A percentile compares a stretch with the other conserved stretches of the same genome.
These are phyloP conservation scores for Plenodomus lindquistii DNA, from an alignment of 2,329 filamentous ascomycete species.

Conservation along the genomic window DNA sequence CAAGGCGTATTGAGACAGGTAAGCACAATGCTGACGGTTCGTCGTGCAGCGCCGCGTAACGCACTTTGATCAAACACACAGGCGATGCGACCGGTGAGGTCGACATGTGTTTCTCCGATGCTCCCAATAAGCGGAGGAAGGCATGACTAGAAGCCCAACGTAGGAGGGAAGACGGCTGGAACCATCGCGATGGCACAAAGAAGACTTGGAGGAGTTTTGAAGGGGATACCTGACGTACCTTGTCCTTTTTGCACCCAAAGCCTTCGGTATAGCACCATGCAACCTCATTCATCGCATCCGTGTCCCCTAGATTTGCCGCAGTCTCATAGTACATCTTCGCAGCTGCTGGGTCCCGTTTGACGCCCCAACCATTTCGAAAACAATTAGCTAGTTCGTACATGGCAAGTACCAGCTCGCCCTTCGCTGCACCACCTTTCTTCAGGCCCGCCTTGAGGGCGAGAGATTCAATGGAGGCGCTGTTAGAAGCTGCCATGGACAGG, in stretches of 20 bases:
- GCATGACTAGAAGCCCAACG: neutral
- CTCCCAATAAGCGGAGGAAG: conserved; percentile 1
- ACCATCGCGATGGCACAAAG: neutral
- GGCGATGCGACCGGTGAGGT: conserved; percentile 30
- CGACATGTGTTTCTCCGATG: conserved; percentile 2
- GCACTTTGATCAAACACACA: conserved; percentile 5
- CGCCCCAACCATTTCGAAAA: conserved; percentile 94
- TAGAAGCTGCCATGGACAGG: conserved; percentile 85
- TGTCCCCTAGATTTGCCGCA: conserved; percentile 92
- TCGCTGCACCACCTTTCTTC: conserved; percentile 91
- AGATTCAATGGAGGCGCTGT: conserved; percentile 84
- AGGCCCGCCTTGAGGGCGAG: conserved; percentile 83
- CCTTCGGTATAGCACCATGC: conserved; percentile 96
- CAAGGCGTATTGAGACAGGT: conserved; percentile 8
- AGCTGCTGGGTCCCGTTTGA: conserved; percentile 81
- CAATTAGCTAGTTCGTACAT: conserved; percentile 94
- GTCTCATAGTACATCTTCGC: conserved; percentile 95
- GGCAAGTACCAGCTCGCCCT: conserved; percentile 92
- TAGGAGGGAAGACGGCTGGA: neutral
- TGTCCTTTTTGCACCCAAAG: conserved; percentile 98
- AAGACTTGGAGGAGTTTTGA: neutral
- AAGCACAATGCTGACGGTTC: conserved; percentile 29
- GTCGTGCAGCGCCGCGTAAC: conserved; percentile 18
- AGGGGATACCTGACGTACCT: conserved; percentile 66
- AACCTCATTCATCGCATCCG: conserved; percentile 96